Percentiles rank a stretch among this genome's conserved stretches.
These are phyloP conservation scores for Fagus crenata DNA, from an alignment of 306 rosid genomes.

Conservation along the genomic window DNA sequence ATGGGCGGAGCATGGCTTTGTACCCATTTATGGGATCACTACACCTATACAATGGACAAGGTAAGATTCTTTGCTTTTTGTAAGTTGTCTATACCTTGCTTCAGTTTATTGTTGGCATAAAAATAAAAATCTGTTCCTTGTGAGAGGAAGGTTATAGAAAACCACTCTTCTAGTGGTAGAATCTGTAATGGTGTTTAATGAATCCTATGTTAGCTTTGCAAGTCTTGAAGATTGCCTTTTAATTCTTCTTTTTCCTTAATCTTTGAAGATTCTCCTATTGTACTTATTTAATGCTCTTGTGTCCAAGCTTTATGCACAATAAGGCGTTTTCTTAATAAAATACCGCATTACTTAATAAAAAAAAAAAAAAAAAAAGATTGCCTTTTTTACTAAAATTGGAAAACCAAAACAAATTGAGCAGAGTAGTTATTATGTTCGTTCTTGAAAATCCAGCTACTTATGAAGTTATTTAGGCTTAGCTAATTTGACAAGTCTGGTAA, in stretches of 20 bases:
- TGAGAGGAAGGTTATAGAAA: background rate
- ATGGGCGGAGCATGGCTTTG: slow-evolving; percentile 92
- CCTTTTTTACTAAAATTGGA: no score
- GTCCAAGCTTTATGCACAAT: no score
- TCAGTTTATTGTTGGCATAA: background rate
- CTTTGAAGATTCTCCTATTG: no score
- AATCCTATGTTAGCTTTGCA: background rate
- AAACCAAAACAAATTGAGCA: no score
- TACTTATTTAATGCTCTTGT: no score
- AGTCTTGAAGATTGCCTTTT: background rate
- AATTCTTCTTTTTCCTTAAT: no score
- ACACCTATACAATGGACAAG: slow-evolving; percentile 63
- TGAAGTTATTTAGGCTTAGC: background rate
- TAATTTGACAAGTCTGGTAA: background rate
- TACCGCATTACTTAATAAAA: no score
- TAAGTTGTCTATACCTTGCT: background rate
- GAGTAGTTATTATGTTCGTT: no score
- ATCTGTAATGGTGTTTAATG: background rate
- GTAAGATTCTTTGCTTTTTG: slow-evolving; percentile 28
- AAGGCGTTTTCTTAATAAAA: no score
- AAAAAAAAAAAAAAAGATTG: no score
- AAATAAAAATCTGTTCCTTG: background rate
- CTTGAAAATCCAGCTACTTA: background rate
- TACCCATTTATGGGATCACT: slow-evolving; percentile 83
- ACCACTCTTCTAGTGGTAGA: background rate